These are phyloP conservation scores for Astragalus glycyphyllos DNA, from an alignment of 306 rosid species.

Conservation along the genomic window DNA sequence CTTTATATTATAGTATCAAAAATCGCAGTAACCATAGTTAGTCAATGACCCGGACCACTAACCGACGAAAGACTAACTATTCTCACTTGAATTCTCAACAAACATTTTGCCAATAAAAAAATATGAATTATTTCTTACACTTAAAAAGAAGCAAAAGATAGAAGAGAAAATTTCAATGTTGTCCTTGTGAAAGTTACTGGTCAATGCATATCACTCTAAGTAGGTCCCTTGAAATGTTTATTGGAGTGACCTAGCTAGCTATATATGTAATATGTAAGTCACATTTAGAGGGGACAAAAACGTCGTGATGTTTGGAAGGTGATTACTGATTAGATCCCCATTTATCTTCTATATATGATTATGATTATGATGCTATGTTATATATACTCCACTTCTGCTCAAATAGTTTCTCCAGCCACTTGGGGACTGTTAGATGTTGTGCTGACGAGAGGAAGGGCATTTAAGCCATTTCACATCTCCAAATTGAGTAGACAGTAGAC, in stretches of 20 bases:
- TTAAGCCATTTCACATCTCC: constrained; percentile 22
- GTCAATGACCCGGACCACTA: too few relatives aligned
- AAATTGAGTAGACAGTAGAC: background rate
- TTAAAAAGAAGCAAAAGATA: too few relatives aligned
- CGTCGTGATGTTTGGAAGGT: constrained; percentile 50
- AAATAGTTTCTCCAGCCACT: constrained; percentile 41
- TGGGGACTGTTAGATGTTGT: constrained; percentile 28
- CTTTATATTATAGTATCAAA: too few relatives aligned
- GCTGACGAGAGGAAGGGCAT: constrained; percentile 14
- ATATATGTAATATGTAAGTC: constrained; percentile 27
- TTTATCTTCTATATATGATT: constrained; percentile 31
- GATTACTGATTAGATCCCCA: constrained; percentile 70
- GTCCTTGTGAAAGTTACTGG: constrained; percentile 11
- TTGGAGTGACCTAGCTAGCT: constrained; percentile 19
- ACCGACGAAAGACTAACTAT: too few relatives aligned
- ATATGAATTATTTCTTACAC: too few relatives aligned
- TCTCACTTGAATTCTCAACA: too few relatives aligned
- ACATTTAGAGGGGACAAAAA: constrained; percentile 46
- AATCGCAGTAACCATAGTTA: too few relatives aligned
- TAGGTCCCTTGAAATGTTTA: constrained; percentile 33
- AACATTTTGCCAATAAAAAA: too few relatives aligned
- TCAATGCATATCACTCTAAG: constrained; percentile 13
- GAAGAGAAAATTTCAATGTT: background rate
- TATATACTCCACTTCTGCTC: constrained; percentile 50
- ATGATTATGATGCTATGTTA: constrained; percentile 1